Base-by-base conservation (phyloP, 108 stramenopile genomes). In the Skeletonema costatum region DNA sequence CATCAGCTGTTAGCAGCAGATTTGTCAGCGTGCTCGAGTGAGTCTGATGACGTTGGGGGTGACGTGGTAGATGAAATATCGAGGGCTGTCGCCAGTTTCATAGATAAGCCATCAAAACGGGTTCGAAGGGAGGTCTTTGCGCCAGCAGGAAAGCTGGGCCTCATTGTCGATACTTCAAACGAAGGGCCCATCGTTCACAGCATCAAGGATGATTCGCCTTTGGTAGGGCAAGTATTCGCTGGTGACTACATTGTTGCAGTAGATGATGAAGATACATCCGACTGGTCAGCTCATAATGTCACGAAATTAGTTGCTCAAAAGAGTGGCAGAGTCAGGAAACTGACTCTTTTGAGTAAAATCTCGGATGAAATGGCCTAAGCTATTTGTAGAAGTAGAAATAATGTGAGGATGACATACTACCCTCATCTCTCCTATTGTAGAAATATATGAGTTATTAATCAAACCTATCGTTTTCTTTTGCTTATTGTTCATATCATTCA, bases 191-290 rank as follows among this genome's bases (percentile, higher is more conserved):
- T 92, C 4, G 87, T 95, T 10, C 87, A 91, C 32, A 64, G 38
- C 50, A 83, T 95, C 16, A 89, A 93, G 30, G 50, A 60, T 19
- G 84, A 50, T 12, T 85, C 84, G 50, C 74, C 86, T 12, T 50
- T 95, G 29, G 70, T 81, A 67, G 91, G 88, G 32, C 68, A 81
- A 39, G 29, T 96, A 0, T 73, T 76, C 21, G 64, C 78, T 10
- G 94, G 94, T 11, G 94, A 95, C 53, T 76, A 87, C 38, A 90
- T 95, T 53, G 68, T 92, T 5, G 88, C 91, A 42, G 85, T 95
- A 60, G 91, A 95, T 58, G 83, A 87, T 63, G 82, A 89, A 31
- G 88, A 93, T 46, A 91, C 90, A 39, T 63, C 83, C 11, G 76
- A 84, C 53, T 87, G 91, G 90, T 82, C 89, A 6, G 90, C 94